Evolutionary conservation across 805 yeast species (phyloP).

Genomic region (Kodamaea lidongshanica): DNA sequence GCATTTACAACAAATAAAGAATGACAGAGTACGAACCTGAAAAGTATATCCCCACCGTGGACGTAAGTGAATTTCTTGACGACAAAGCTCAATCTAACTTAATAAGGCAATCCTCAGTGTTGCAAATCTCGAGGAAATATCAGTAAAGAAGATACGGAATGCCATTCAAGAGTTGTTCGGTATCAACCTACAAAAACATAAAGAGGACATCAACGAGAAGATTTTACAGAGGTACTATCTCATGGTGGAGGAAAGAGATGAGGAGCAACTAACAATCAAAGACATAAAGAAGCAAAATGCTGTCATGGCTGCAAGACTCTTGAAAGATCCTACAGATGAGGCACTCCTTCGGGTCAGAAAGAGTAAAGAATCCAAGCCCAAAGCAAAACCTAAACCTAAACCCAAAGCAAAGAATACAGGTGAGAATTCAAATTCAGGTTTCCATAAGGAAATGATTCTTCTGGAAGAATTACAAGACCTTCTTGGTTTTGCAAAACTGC

Average conservation of each 20-base stretch:
- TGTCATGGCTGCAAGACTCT: conserved; percentile 45
- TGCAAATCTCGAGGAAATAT: conserved; percentile 61
- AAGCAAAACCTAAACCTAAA: conserved; percentile 10
- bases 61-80: conserved; percentile 37
- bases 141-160: conserved; percentile 63
- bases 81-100: conserved; percentile 14
- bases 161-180: conserved; percentile 69
- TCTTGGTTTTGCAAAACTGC: conserved; percentile 35
- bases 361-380: conserved; percentile 13
- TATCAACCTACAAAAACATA: conserved; percentile 43
- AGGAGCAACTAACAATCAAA: conserved; percentile 20
- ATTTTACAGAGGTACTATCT: conserved; percentile 54
- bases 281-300: conserved; percentile 47
- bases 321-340: conserved; percentile 22
- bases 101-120: conserved; percentile 62
- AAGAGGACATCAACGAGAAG: conserved; percentile 52
- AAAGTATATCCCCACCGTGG: conserved; percentile 56
- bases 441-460: conserved; percentile 40
- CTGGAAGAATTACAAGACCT: conserved; percentile 48
- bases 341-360: conserved; percentile 17
- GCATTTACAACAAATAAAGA: no score
- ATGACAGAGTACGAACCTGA: conserved; percentile 17
- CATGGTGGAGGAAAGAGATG: conserved; percentile 35
- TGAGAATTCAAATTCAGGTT: conserved; percentile 28
- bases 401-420: conserved; percentile 9